Base-by-base conservation (phyloP, 73 alveolate species). In the Blepharisma japonicum region DNA sequence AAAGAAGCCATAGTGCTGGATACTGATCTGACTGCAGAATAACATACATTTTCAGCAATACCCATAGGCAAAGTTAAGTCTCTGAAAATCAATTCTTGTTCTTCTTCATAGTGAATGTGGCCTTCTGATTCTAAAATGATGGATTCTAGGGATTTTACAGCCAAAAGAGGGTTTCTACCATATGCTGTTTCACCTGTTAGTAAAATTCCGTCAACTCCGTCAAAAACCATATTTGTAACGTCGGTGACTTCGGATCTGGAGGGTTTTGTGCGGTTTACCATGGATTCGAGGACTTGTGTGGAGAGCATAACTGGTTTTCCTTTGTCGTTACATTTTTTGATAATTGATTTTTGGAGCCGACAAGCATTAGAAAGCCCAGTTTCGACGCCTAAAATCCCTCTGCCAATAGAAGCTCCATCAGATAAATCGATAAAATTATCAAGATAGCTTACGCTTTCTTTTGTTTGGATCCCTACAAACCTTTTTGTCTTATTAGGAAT, bases 131-230 rank as follows among this genome's bases (percentile, higher is more conserved):
- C 83, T 6, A 18, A 18, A 18, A 45, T 48, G 14, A 77, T 77
- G 71, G 42, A 56, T 7, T 81, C 47, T 87, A 84, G 50, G 25
- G 68, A 54, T 83, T 7, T 77, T 21, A 68, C 45, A 6, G 87
- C 81, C 49, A 78, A 83, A 53, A 42, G 18, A 55, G 55, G 81
- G 81, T 78, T 78, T 8, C 51, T 81, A 0, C 91, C 91, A 6
- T 55, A 25, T 5, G 80, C 61, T 18, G 91, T 84, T 42, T 84
- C 91, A 8, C 71, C 8, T 6, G 87, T 56, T 0, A 84, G 79
- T 4, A 80, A 9, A 18, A 84, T 49, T 48, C 87, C 81, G 42
- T 84, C 91, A 53, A 80, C 71, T 47, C 91, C 91, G 25, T 84
- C 86, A 84, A 45, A 77, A 6, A 81, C 78, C 45, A 86, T 78